Evolutionary conservation across 139 green algal species (phyloP).

Genomic region (Chlorella sp.): DNA sequence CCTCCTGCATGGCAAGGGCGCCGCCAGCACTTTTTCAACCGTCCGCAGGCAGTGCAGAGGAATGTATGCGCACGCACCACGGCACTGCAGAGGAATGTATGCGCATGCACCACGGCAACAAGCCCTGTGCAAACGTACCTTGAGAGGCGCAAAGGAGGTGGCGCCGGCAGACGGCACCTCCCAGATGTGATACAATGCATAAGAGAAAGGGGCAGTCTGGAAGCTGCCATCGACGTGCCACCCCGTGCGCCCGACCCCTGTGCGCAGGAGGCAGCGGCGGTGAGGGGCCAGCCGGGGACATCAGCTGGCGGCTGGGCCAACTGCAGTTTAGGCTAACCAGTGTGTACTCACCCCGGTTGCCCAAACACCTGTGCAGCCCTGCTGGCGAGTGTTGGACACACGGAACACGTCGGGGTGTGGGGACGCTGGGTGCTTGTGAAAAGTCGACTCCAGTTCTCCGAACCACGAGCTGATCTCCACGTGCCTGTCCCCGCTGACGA

Average conservation of each 20-base stretch:
- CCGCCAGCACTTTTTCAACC: slow-evolving; percentile 48
- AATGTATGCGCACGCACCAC: too few relatives aligned
- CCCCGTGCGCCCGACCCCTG: slow-evolving; percentile 53
- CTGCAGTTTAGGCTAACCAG: background rate
- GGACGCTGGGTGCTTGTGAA: slow-evolving; percentile 52
- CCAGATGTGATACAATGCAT: slow-evolving; percentile 51
- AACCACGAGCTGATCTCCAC: slow-evolving; percentile 58
- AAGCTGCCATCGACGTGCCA: slow-evolving; percentile 62
- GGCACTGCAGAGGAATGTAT: too few relatives aligned
- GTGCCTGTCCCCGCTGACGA: slow-evolving; percentile 41
- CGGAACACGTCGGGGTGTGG: slow-evolving; percentile 57
- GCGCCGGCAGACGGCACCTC: slow-evolving; percentile 13
- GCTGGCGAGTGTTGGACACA: slow-evolving; percentile 43
- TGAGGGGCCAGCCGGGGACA: background rate
- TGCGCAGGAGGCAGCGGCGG: background rate
- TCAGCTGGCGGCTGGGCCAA: background rate
- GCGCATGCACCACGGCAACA: too few relatives aligned
- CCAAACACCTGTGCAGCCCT: slow-evolving; percentile 50
- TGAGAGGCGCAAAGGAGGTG: too few relatives aligned
- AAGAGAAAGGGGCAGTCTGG: slow-evolving; percentile 42
- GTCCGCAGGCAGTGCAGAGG: too few relatives aligned
- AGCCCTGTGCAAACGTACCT: too few relatives aligned
- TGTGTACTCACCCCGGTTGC: background rate
- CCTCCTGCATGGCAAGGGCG: slow-evolving; percentile 40
- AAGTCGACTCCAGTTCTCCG: slow-evolving; percentile 45